These are phyloP conservation scores for Myxozyma geophila DNA, from an alignment of 805 yeast genomes.

Conservation along the genomic window DNA sequence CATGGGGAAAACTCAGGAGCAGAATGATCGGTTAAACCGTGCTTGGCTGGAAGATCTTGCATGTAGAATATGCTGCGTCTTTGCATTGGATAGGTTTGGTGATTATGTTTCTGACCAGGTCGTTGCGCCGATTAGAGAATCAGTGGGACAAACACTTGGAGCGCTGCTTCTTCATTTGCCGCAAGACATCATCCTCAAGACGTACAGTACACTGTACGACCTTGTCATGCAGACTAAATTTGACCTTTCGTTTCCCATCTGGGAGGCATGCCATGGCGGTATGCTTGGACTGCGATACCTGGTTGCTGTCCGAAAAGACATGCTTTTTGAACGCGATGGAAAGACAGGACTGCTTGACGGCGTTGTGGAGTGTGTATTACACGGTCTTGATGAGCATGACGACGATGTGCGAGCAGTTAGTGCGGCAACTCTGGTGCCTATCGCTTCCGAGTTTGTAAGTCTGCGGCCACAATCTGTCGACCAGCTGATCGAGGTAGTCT, in stretches of 20 bases:
- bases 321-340: constrained; percentile 56
- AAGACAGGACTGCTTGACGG: constrained; percentile 62
- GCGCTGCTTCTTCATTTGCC: constrained; percentile 80
- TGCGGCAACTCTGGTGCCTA: constrained; percentile 89
- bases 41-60: constrained; percentile 84
- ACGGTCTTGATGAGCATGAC: constrained; percentile 74
- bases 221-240: constrained; percentile 66
- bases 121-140: constrained; percentile 97
- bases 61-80: constrained; percentile 79
- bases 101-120: constrained; percentile 97
- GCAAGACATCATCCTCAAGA: constrained; percentile 58
- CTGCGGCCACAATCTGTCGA: constrained; percentile 56
- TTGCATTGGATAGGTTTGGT: constrained; percentile 93
- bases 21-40: constrained; percentile 68
- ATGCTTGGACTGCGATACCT: constrained; percentile 90
- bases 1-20: constrained; percentile 60
- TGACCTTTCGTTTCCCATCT: constrained; percentile 60
- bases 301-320: constrained; percentile 84
- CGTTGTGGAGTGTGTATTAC: constrained; percentile 82
- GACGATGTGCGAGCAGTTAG: constrained; percentile 98
- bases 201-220: constrained; percentile 67
- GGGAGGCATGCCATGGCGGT: constrained; percentile 99
- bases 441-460: constrained; percentile 82
- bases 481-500: constrained; percentile 66
- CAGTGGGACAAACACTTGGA: constrained; percentile 92